Base-by-base conservation (phyloP, 495 filamentous ascomycete species). In the Xylaria curta region DNA sequence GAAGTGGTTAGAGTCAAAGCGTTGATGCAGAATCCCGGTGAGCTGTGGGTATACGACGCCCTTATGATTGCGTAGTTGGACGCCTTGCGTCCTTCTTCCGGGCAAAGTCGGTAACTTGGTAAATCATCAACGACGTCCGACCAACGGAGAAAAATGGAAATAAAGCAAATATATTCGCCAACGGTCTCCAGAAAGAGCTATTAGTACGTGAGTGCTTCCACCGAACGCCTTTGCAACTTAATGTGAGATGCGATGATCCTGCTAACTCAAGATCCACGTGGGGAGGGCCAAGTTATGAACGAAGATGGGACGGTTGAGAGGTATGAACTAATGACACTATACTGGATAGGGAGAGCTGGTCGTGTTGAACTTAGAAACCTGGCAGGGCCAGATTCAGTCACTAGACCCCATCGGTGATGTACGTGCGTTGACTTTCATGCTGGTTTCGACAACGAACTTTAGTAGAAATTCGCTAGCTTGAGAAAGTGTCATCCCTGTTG, bases 281-380 rank as follows among this genome's bases (percentile, higher is more conserved):
- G 65, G 65, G 31, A 67, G 36, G 65, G 36, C 65, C 65, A 56
- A 56, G 49, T 67, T 67, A 54, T 67, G 65, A 54, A 33, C 28
- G 36, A 51, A 13, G 49, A 67, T 24, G 49, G 65, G 33, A 56
- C 36, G 1, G n/a, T 67, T 38, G 36, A 15, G 28, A 33, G 19
- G 21, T 24, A 42, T 66, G 46, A 42, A n/a, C 28, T 51, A 66
- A 24, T 38, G 13, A 51, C 26, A 66, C 63, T 66, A 67, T 42
- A 40, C 47, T 36, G 24, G 5, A 42, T 56, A 6, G 15, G 63
- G 63, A 38, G 65, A 10, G 33, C 65, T n/a, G 15, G 65, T 66
- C 65, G 8, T 21, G 49, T 24, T 24, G 10, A 10, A 24, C 17
- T 21, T 31, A 31, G 36, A 49, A 67, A 13, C 46, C 28, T 38